These are phyloP conservation scores for Pichia sp. DNA, from an alignment of 1,139 yeast genomes.

Conservation along the genomic window DNA sequence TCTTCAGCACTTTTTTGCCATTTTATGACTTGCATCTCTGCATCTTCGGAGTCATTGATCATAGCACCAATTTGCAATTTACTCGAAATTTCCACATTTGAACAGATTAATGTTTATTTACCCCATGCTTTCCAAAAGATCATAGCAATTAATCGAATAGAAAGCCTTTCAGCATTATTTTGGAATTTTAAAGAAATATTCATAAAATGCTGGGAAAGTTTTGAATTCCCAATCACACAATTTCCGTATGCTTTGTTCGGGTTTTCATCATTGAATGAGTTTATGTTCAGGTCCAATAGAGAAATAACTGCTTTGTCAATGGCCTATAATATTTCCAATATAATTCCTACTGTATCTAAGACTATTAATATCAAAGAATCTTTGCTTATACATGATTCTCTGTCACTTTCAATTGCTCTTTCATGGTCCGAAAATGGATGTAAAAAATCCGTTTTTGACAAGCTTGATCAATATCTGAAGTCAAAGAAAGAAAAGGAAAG, in stretches of 20 bases:
- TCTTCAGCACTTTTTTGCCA: conserved; percentile 31
- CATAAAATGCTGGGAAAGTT: conserved; percentile 36
- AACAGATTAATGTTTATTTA: conserved; percentile 29
- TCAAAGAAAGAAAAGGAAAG: conserved; percentile 7
- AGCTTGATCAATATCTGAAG: conserved; percentile 5
- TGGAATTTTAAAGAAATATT: conserved; percentile 19
- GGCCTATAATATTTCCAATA: conserved; percentile 20
- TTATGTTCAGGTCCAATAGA: conserved; percentile 27
- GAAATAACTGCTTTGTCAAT: conserved; percentile 32
- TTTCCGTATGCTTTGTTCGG: conserved; percentile 37
- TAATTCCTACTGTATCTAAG: conserved; percentile 11
- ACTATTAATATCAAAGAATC: conserved; percentile 4
- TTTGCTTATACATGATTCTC: conserved; percentile 19
- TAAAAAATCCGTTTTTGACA: conserved; percentile 8
- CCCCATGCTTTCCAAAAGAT: conserved; percentile 23
- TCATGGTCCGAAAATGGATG: conserved; percentile 17
- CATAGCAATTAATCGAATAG: conserved; percentile 16
- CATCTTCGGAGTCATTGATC: conserved; percentile 25
- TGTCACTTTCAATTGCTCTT: conserved; percentile 19
- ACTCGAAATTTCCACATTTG: conserved; percentile 32
- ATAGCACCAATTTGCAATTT: conserved; percentile 33
- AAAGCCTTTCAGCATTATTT: conserved; percentile 25
- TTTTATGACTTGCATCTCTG: conserved; percentile 30
- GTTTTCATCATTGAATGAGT: conserved; percentile 24
- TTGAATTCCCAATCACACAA: conserved; percentile 23